phyloP scores from a whole-genome alignment of 2,329 filamentous ascomycete species.

The Aspergillus ibericus region DNA sequence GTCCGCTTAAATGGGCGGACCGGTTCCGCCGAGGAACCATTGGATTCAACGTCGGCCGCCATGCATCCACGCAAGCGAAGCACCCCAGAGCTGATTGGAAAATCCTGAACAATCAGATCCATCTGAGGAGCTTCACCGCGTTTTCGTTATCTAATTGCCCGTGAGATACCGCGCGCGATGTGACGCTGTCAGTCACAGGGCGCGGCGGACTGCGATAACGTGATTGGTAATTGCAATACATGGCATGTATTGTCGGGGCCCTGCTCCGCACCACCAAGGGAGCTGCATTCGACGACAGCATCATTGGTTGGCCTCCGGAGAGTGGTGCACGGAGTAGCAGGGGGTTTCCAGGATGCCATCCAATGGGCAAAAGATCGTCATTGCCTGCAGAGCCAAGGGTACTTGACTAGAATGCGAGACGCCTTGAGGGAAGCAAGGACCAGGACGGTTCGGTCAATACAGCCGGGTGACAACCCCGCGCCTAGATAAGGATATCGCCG shows the following conservation, averaged over 20 bases:
- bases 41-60: slow-evolving; percentile 4
- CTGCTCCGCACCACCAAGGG: neutral
- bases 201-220: slow-evolving; percentile 16
- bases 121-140: slow-evolving; percentile 2
- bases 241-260: neutral
- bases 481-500: slow-evolving; percentile 39
- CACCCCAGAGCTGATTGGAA: neutral
- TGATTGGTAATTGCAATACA: neutral
- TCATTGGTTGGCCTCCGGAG: neutral
- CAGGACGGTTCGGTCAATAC: neutral
- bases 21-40: slow-evolving; percentile 17
- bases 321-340: neutral
- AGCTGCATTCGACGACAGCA: neutral
- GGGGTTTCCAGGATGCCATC: no score
- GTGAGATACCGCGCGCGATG: slow-evolving; percentile 3
- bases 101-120: neutral
- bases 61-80: slow-evolving; percentile 3
- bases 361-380: no score
- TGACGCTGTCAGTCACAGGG: slow-evolving; percentile 25
- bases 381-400: neutral
- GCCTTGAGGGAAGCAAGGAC: neutral
- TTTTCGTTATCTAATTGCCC: slow-evolving; percentile 26
- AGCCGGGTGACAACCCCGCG: slow-evolving; percentile 18
- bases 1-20: slow-evolving; percentile 12
- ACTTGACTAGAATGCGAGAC: neutral